These are phyloP conservation scores for cucumber (Cucumis sativus) DNA, from an alignment of 306 rosid species.

Conservation along the genomic window Cucumber_9930_V3 NC_026655.2:22563501-22564000, in stretches of 20 bases:
- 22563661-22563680: background rate
- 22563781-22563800: background rate
- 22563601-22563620: background rate
- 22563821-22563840: background rate
- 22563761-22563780: background rate
- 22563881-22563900: background rate
- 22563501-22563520: conserved; percentile 56
- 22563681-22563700: background rate
- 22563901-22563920: background rate
- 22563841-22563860: background rate
- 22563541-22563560: conserved; percentile 9
- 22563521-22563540: conserved; percentile 33
- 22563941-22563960: background rate
- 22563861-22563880: background rate
- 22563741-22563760: background rate
- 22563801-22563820: background rate
- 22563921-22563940: background rate
- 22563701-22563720: background rate
- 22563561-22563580: conserved; percentile 12
- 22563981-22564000: background rate
- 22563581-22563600: conserved; percentile 17
- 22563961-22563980: background rate
- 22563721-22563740: background rate
- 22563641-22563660: background rate
- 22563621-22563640: background rate